Conservation (phyloP, 495 filamentous ascomycete species). For the Penicillium silybi region DNA sequence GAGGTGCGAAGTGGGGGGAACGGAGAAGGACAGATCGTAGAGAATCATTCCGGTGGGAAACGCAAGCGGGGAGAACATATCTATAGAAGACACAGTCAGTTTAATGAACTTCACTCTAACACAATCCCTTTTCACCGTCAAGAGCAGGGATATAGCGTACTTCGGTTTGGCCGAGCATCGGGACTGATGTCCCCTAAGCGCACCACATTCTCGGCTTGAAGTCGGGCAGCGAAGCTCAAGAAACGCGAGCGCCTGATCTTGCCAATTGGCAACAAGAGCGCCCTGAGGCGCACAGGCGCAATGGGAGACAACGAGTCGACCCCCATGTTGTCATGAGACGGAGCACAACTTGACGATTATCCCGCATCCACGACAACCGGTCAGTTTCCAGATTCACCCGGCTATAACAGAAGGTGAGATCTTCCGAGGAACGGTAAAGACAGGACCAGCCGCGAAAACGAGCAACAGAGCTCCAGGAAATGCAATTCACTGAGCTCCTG, state of each 20-base stretch:
- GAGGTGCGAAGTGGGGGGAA: slow-evolving; percentile 71
- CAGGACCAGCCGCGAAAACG: background rate
- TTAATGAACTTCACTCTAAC: background rate
- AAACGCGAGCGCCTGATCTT: slow-evolving; percentile 80
- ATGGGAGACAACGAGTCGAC: slow-evolving; percentile 82
- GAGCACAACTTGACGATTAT: slow-evolving; percentile 29
- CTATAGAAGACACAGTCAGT: slow-evolving; percentile 47
- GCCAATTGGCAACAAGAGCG: slow-evolving; percentile 79
- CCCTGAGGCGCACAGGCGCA: slow-evolving; percentile 83
- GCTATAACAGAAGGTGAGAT: background rate
- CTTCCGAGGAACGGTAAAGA: background rate
- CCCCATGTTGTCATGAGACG: slow-evolving; percentile 61
- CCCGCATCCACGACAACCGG: slow-evolving; percentile 32
- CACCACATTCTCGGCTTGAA: slow-evolving; percentile 77
- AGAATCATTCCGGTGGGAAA: slow-evolving; percentile 87
- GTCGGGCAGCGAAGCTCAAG: slow-evolving; percentile 67
- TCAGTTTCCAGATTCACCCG: slow-evolving; percentile 12
- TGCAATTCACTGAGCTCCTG: slow-evolving; percentile 13
- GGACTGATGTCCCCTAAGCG: slow-evolving; percentile 88
- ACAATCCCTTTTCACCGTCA: background rate
- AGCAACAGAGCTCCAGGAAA: slow-evolving; percentile 5
- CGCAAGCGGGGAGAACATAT: slow-evolving; percentile 91
- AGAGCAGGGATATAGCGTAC: slow-evolving; percentile 46
- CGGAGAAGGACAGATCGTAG: slow-evolving; percentile 80
- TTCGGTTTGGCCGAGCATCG: slow-evolving; percentile 81